A percentile compares a stretch with the other conserved stretches of the same genome.
These are phyloP conservation scores for Tolypocladium tundrense DNA, from an alignment of 2,329 filamentous ascomycete genomes.

Conservation along the genomic window DNA sequence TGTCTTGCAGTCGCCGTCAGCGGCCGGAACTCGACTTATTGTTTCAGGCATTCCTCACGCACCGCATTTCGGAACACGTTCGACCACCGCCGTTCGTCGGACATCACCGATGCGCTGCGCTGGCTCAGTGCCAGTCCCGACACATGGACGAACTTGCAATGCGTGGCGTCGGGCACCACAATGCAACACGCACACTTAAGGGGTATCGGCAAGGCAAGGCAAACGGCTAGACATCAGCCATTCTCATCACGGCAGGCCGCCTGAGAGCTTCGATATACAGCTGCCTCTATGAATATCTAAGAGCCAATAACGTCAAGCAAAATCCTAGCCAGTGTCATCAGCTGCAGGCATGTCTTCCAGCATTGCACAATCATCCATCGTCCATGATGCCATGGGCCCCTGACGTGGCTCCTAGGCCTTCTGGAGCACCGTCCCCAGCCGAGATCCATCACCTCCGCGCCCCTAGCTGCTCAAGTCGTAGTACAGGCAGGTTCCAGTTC, in stretches of 20 bases:
- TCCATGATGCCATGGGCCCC: not conserved
- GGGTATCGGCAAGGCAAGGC: not conserved
- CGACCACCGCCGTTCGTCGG: not conserved
- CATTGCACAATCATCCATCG: not conserved
- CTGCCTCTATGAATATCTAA: not conserved
- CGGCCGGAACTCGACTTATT: not conserved
- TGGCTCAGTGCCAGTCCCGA: not conserved
- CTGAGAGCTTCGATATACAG: not conserved
- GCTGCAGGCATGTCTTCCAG: not conserved
- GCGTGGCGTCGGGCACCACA: not conserved
- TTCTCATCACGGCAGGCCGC: not conserved
- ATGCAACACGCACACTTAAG: not conserved
- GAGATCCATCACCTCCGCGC: not conserved
- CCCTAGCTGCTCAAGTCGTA: slow-evolving; percentile 59
- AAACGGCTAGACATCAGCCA: not conserved
- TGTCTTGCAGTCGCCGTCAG: not conserved
- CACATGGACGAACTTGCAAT: not conserved
- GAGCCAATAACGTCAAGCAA: no score
- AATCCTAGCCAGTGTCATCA: not conserved
- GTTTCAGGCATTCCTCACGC: not conserved
- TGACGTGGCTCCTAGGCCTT: not conserved
- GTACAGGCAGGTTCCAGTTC: slow-evolving; percentile 73
- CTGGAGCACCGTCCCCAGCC: not conserved
- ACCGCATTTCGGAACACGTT: not conserved
- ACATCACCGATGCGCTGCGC: not conserved